Evolutionary conservation across 768 basidiomycete species (phyloP), one percentile per base, ranked within the genome.

Genomic region (Mycena olivaceomarginata): DNA sequence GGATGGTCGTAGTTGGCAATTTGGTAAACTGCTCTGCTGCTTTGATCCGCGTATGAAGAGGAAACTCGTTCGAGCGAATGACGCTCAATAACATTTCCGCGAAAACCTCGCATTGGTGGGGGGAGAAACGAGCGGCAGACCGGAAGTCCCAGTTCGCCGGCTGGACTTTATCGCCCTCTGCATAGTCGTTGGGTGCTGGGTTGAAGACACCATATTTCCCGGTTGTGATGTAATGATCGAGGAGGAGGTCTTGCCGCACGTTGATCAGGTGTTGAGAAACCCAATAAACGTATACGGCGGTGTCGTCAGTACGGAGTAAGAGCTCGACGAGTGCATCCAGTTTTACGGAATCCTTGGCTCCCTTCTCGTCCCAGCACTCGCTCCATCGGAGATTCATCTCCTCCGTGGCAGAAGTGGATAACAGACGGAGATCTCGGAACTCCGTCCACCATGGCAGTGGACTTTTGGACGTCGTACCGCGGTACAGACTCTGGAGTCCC

Each of bases 91-190:
- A 74, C 59, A 53, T 65, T 18, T 62, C 65, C 31, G 74, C 79
- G 31, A 80, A 80, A 25, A 80, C 72, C 65, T 80, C 77, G 70
- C 79, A 80, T 71, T 80, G 79, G 67, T 67, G 79, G 16, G 79
- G 79, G 31, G 68, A 75, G 59, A 80, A 75, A 25, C 77, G 66
- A 6, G 69, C 20, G 25, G 74, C 64, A 18, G 65, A 63, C 37
- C 15, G 45, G 72, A 80, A 75, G 41, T 75, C 43, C 79, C 79
- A 80, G 53, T 18, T 65, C 9, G 79, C 72, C 11, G 79, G 77
- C 71, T 48, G 46, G 46, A 72, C 43, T 60, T 41, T 70, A 64
- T 72, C 66, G 60, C 71, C 79, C 25, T 59, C 66, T 15, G 37
- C 67, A 46, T 53, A 69, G 37, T 75, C 74, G 67, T 3, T 5